These are phyloP conservation scores for Chaetoscypha palmicola DNA, from an alignment of 2,329 filamentous ascomycete genomes.

Conservation along the genomic window DNA sequence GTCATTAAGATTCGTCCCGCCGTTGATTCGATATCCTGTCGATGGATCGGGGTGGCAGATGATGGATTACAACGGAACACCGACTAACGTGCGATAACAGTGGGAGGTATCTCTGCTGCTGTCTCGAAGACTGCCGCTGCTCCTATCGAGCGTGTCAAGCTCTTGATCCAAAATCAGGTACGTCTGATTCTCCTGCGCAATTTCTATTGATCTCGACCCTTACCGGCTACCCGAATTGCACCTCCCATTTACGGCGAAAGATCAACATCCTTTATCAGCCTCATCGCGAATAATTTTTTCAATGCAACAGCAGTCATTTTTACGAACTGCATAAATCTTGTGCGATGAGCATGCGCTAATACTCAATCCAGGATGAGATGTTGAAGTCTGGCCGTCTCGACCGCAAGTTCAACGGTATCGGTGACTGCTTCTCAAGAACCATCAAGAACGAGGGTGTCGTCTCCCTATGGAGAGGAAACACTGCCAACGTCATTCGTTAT, in stretches of 20 bases:
- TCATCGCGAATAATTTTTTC: too few species aligned
- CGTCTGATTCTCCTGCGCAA: slow-evolving; percentile 33
- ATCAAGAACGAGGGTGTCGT: slow-evolving; percentile 85
- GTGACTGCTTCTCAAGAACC: slow-evolving; percentile 93
- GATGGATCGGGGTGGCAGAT: slow-evolving; percentile 7
- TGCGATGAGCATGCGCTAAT: slow-evolving; percentile 16
- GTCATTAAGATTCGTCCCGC: slow-evolving; percentile 11
- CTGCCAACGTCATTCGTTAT: slow-evolving; percentile 99
- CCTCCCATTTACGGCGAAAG: too few species aligned
- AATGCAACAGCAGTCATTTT: too few species aligned
- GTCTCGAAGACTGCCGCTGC: slow-evolving; percentile 99
- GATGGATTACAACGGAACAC: slow-evolving; percentile 5
- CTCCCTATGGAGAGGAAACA: slow-evolving; percentile 99
- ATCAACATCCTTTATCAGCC: too few species aligned
- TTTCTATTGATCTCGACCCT: slow-evolving; percentile 1
- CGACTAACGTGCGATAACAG: slow-evolving; percentile 43
- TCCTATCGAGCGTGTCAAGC: slow-evolving; percentile 99
- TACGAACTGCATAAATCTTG: too few species aligned
- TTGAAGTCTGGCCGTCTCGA: slow-evolving; percentile 96
- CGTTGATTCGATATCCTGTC: slow-evolving; percentile 10
- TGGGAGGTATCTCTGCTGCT: slow-evolving; percentile 99
- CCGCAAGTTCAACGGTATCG: slow-evolving; percentile 91
- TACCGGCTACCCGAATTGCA: slow-evolving; percentile 15
- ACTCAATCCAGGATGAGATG: slow-evolving; percentile 84
- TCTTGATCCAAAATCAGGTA: slow-evolving; percentile 99